These are phyloP conservation scores for Leishmania tropica DNA, from an alignment of 208 protist genomes.

Conservation along the genomic window DNA sequence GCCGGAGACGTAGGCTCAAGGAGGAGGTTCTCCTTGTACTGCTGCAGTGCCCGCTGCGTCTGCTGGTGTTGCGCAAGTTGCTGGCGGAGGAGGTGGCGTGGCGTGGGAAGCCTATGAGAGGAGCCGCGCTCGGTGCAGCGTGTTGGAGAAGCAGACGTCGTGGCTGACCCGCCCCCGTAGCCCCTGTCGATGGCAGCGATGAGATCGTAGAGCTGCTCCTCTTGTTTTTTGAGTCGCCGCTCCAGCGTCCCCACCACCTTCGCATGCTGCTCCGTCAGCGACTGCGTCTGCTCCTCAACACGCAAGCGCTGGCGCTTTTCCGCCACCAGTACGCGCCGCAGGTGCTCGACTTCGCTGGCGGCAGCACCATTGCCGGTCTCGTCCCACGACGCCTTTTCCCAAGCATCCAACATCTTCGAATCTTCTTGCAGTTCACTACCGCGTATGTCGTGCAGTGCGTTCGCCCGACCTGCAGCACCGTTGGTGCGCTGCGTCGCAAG, in stretches of 20 bases:
- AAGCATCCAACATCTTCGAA: constrained; percentile 34
- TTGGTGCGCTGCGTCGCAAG: constrained; percentile 70
- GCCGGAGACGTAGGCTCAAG: constrained; percentile 14
- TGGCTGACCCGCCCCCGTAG: constrained; percentile 19
- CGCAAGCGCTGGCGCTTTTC: constrained; percentile 83
- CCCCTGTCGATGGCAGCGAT: constrained; percentile 45
- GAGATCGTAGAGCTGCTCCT: constrained; percentile 74
- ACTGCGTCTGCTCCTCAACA: constrained; percentile 86
- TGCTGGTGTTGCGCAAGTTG: constrained; percentile 71
- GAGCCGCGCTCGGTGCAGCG: constrained; percentile 25
- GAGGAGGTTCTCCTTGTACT: constrained; percentile 44
- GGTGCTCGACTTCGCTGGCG: constrained; percentile 31
- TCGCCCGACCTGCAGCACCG: background rate
- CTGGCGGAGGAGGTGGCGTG: constrained; percentile 60
- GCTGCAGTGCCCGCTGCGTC: constrained; percentile 48
- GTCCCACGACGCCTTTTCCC: constrained; percentile 19
- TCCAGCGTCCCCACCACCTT: constrained; percentile 76
- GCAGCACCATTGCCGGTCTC: constrained; percentile 2
- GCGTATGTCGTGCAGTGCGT: constrained; percentile 12
- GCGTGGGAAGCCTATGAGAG: constrained; percentile 35
- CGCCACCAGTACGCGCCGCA: constrained; percentile 56
- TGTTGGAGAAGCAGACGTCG: constrained; percentile 1
- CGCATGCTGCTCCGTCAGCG: constrained; percentile 77
- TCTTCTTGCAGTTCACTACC: constrained; percentile 23
- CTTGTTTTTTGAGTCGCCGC: constrained; percentile 71